Base-by-base conservation (phyloP, 768 basidiomycete genomes). In the Suillus tomentosus region DNA sequence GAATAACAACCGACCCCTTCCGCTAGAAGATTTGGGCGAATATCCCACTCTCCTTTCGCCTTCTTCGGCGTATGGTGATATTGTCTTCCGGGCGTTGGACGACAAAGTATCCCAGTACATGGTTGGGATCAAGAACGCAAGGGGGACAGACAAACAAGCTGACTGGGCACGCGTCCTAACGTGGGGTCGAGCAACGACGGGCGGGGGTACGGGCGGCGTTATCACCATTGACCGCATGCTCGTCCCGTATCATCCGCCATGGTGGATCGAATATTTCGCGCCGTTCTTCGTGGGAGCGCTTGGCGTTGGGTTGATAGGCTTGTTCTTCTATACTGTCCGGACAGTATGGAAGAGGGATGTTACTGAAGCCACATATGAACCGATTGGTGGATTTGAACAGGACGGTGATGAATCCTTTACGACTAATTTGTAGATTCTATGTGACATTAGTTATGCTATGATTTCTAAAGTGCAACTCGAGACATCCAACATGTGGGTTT, bases 321-420 rank as follows among this genome's bases (percentile, higher is more conserved):
- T 78, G 11, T 90, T 95, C 75, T 91, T 94, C 76, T 86, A 86
- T 72, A 88, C 82, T n/a, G 87, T 91, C 24, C 79, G 86, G 63
- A 76, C 79, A 61, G 73, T 92, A 60, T 95, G 93, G 92, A 81
- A 82, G 66, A 76, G 81, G 70, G 92, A 93, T 73, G 85, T 85
- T 62, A 90, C 87, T 39, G 91, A 94, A 75, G 90, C 93, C 42
- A 95, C 92, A 43, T 97, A 94, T 74, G 95, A 96, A 73, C 94
- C 95, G 27, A 77, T 91, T 43, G 95, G 94, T 54, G 93, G 94
- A 42, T 93, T 91, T 74, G 84, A 81, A 42, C 79, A 79, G 56
- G 85, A 86, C 50, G 86, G 85, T 1, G 76, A 81, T 7, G 50
- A 50, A 50, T 34, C 37, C 2, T n/a, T 56, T 22, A 36, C 17